Base-by-base conservation (phyloP, 2,329 filamentous ascomycete genomes). In the Domatiomyces globalis region DNA sequence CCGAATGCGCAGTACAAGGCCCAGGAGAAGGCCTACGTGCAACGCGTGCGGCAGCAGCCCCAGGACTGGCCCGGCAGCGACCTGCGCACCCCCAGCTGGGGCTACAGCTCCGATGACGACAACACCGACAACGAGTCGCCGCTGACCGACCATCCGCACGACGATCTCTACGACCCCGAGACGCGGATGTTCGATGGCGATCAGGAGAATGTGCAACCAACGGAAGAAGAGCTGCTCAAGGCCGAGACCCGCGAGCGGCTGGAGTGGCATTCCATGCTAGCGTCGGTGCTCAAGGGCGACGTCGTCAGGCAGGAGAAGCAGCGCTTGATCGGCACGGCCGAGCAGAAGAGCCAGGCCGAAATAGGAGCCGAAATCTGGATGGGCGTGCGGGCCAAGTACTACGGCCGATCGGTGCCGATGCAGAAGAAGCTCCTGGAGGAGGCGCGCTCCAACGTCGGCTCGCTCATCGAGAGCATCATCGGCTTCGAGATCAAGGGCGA, bases 271-370 rank as follows among this genome's bases (percentile, higher is more conserved):
- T 87, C 87, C 2, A 98, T 98, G 92, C 72, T 98, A 51, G 87
- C 90, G 54, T 94, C 90, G 12, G 92, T 98, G 3, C 72, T 98
- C 59, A 95, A 89, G 1, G 92, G 92, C 58, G 92, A 98, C 66
- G 92, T 98, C 7, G 90, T 98, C 52, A 87, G 87, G 62, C 92
- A 98, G 67, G 92, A 98, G 71, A 98, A 98, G 75, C 94, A 95
- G 67, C 81, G 92, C 45, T 69, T 98, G 62, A 92, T 94, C 59
- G 89, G 87, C 45, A 83, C 86, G 57, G 74, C 78, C 47, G 85
- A 87, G 45, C 80, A 88, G 57, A 84, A 85, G 62, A 79, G 80
- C 29, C 79, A 83, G 51, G 85, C 86, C 63, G 75, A 75, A 20
- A 67, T 83, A 60, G 80, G 79, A 61, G 72, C 72, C n/a, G 81